phyloP scores from a whole-genome alignment of 768 basidiomycete species.

The Nidularia sp. region DNA sequence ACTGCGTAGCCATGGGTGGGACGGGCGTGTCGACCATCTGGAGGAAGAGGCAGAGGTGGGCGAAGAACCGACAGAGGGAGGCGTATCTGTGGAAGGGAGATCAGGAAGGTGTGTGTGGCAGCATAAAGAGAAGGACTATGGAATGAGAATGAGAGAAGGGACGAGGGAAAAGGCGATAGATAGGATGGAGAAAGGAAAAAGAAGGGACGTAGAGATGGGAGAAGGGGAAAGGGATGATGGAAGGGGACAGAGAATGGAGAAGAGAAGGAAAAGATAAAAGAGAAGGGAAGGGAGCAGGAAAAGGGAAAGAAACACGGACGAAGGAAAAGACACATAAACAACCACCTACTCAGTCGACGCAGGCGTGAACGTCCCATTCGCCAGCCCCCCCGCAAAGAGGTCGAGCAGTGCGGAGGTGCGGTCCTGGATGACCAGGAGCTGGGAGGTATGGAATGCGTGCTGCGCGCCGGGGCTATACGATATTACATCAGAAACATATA shows the following conservation, averaged over 20 bases:
- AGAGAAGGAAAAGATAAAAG: neutral
- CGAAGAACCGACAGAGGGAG: conserved; percentile 83
- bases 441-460: conserved; percentile 79
- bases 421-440: conserved; percentile 73
- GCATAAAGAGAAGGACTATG: too few species aligned
- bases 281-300: neutral
- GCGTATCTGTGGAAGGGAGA: conserved; percentile 44
- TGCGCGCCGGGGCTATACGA: conserved; percentile 50
- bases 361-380: conserved; percentile 42
- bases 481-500: too few species aligned
- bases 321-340: neutral
- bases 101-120: neutral
- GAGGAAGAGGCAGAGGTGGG: conserved; percentile 87
- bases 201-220: too few species aligned
- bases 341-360: conserved; percentile 52
- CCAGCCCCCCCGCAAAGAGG: conserved; percentile 57
- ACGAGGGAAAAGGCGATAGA: too few species aligned
- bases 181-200: too few species aligned
- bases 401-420: conserved; percentile 66
- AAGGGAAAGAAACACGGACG: too few species aligned
- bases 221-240: too few species aligned
- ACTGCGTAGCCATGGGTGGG: conserved; percentile 71
- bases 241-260: too few species aligned
- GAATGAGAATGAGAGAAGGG: too few species aligned
- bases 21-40: conserved; percentile 75